Percentiles rank a stretch among this genome's conserved stretches.
These are phyloP conservation scores for Fraxinus cuspidata DNA, from an alignment of 257 asterid species.

Conservation along the genomic window DNA sequence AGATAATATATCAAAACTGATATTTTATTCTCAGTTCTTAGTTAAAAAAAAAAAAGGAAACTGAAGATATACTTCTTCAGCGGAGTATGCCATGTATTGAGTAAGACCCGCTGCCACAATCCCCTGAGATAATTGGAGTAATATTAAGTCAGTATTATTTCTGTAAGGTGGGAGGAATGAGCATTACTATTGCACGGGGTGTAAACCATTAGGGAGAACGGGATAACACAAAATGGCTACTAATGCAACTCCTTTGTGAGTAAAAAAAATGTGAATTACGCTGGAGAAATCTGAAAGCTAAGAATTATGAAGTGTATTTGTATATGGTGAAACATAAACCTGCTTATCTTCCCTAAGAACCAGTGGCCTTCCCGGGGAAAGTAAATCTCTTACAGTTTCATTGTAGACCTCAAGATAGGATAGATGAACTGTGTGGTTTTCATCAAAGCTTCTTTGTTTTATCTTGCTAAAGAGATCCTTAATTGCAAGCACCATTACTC, in stretches of 20 bases:
- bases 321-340: slow-evolving; percentile 26
- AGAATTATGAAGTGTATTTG: neutral
- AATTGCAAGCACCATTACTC: slow-evolving; percentile 70
- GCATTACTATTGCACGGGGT: neutral
- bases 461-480: slow-evolving; percentile 62
- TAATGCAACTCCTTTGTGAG: neutral
- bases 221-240: neutral
- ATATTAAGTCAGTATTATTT: neutral
- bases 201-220: neutral
- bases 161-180: neutral
- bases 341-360: slow-evolving; percentile 72
- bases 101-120: slow-evolving; percentile 66
- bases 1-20: neutral
- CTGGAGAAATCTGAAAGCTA: neutral
- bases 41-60: slow-evolving; percentile 5
- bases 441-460: slow-evolving; percentile 54
- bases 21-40: neutral
- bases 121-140: slow-evolving; percentile 47
- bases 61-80: slow-evolving; percentile 49
- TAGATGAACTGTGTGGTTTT: slow-evolving; percentile 56
- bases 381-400: slow-evolving; percentile 66
- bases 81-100: slow-evolving; percentile 61
- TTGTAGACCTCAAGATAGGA: slow-evolving; percentile 72
- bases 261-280: neutral
- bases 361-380: slow-evolving; percentile 63